Conservation (phyloP, 306 rosid genomes). For the Mimosa pudica region DNA sequence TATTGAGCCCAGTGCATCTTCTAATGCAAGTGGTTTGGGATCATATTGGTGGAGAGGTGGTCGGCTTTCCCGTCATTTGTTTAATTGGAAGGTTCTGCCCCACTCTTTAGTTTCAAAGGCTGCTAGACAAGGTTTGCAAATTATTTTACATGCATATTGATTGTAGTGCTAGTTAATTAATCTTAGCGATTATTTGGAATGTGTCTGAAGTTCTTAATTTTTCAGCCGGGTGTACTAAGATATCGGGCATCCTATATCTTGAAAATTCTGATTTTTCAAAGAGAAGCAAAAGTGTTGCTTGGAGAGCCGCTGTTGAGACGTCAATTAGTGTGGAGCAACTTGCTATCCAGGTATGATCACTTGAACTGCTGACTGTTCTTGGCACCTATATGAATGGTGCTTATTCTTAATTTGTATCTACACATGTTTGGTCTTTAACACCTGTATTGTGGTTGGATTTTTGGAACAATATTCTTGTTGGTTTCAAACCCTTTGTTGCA, state of each 20-base stretch:
- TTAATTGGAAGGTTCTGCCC: constrained; percentile 85
- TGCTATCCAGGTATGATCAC: constrained; percentile 74
- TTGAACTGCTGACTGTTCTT: constrained; percentile 28
- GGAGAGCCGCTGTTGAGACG: constrained; percentile 93
- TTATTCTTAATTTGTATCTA: constrained; percentile 5
- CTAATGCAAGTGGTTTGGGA: constrained; percentile 75
- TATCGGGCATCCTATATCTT: constrained; percentile 77
- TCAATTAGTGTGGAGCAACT: constrained; percentile 85
- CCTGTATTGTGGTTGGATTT: constrained; percentile 22
- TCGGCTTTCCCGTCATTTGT: constrained; percentile 80
- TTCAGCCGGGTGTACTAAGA: constrained; percentile 90
- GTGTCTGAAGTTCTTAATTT: constrained; percentile 51
- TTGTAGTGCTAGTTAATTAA: constrained; percentile 40
- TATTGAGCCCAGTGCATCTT: constrained; percentile 61
- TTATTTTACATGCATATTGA: constrained; percentile 33
- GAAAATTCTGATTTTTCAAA: constrained; percentile 91
- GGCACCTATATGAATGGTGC: constrained; percentile 32
- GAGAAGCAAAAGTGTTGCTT: constrained; percentile 77
- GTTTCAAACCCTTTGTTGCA: constrained; percentile 3
- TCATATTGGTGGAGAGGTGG: constrained; percentile 99
- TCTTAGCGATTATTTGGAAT: constrained; percentile 52
- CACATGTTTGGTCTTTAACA: constrained; percentile 11
- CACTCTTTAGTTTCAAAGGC: constrained; percentile 76
- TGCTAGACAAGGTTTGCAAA: constrained; percentile 83
- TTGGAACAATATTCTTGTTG: constrained; percentile 6